Evolutionary conservation across 768 basidiomycete species (phyloP).

Genomic region (Termitomyces bulborhizus): DNA sequence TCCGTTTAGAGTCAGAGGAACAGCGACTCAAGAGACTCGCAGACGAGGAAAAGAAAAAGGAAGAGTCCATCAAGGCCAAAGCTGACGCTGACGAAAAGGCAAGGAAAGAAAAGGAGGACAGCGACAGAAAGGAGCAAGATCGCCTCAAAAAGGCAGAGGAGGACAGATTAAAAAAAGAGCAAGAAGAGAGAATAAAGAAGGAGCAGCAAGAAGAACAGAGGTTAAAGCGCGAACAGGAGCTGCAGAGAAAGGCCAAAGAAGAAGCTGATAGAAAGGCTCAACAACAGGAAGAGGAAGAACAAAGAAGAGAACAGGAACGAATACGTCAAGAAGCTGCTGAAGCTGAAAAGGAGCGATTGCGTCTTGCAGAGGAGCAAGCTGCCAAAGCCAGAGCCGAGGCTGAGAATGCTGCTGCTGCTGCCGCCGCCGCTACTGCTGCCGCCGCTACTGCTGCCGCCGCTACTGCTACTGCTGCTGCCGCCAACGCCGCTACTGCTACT

Average conservation of each 20-base stretch:
- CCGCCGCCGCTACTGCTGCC: slow-evolving; percentile 22
- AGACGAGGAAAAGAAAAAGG: slow-evolving; percentile 36
- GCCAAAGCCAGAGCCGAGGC: slow-evolving; percentile 32
- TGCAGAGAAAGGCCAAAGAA: slow-evolving; percentile 14
- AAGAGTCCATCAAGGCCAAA: slow-evolving; percentile 15
- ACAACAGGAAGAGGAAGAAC: slow-evolving; percentile 17
- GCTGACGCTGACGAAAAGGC: slow-evolving; percentile 24
- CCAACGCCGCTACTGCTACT: neutral
- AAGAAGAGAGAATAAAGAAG: slow-evolving; percentile 25
- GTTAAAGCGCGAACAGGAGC: slow-evolving; percentile 5
- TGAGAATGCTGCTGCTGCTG: slow-evolving; percentile 13
- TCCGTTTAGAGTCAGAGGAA: slow-evolving; percentile 61
- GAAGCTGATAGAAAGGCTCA: slow-evolving; percentile 29
- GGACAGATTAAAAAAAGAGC: slow-evolving; percentile 15
- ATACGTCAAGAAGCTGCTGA: slow-evolving; percentile 41
- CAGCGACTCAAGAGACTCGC: slow-evolving; percentile 39
- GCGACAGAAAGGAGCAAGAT: slow-evolving; percentile 31
- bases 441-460: too few species aligned
- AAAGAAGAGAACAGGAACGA: slow-evolving; percentile 42
- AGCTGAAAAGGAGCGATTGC: slow-evolving; percentile 21
- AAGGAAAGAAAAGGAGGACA: slow-evolving; percentile 34
- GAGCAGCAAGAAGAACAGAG: slow-evolving; percentile 28
- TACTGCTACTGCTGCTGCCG: too few species aligned
- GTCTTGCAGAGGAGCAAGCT: slow-evolving; percentile 28
- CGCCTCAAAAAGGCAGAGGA: slow-evolving; percentile 23